Percentiles rank a stretch among this genome's conserved stretches.
Evolutionary conservation across 495 filamentous ascomycete species (phyloP).

Genomic region (Penicillium parvum): DNA sequence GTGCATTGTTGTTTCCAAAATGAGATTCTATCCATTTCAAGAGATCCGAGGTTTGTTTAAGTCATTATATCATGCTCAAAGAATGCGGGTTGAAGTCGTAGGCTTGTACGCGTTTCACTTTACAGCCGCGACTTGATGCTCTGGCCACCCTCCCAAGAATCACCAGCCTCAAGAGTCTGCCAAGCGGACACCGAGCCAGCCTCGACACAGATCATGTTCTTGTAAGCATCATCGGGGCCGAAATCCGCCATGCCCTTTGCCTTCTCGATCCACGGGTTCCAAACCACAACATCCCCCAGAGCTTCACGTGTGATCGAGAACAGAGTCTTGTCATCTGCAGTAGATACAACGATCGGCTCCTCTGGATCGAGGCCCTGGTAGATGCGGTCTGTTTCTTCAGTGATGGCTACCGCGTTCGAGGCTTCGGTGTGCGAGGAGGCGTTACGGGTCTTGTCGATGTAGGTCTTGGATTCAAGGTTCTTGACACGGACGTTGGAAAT

Average conservation of each 20-base stretch:
- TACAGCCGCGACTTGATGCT: constrained; percentile 50
- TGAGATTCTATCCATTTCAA: constrained; percentile 4
- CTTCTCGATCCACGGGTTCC: constrained; percentile 95
- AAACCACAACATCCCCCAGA: constrained; percentile 82
- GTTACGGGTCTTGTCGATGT: constrained; percentile 75
- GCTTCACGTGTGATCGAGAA: constrained; percentile 76
- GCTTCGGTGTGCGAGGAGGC: constrained; percentile 54
- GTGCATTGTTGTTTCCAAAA: too few relatives aligned
- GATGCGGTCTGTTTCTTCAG: constrained; percentile 77
- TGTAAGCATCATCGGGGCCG: constrained; percentile 79
- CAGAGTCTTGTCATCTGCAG: constrained; percentile 54
- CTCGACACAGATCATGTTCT: constrained; percentile 92
- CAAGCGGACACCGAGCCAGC: constrained; percentile 77
- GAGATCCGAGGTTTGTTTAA: constrained; percentile 10
- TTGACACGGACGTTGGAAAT: constrained; percentile 64
- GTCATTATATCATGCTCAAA: constrained; percentile 16
- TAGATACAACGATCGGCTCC: constrained; percentile 41
- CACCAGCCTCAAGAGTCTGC: constrained; percentile 79
- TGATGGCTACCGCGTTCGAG: constrained; percentile 52
- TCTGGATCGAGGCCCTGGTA: constrained; percentile 62
- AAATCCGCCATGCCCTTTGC: constrained; percentile 81
- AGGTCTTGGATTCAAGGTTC: constrained; percentile 68
- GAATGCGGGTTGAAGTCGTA: not conserved
- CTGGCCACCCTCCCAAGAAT: constrained; percentile 87
- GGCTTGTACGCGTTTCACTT: not conserved